phyloP scores from a whole-genome alignment of 106 monocot species.

The Gastrodia elata region DNA sequence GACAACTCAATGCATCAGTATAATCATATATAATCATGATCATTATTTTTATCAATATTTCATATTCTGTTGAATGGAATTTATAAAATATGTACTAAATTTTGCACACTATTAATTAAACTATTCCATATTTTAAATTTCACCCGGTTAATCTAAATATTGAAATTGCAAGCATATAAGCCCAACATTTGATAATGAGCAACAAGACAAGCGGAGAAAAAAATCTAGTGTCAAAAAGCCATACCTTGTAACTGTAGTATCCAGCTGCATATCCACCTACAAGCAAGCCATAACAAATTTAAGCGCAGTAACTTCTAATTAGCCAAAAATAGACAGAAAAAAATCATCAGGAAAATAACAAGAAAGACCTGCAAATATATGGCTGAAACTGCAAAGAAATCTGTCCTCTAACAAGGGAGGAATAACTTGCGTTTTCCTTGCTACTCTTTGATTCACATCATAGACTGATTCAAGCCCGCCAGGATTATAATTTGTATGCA shows the following conservation, averaged over 20 bases:
- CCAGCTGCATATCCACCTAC: constrained; percentile 99
- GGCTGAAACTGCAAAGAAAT: constrained; percentile 98
- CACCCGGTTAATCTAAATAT: background rate
- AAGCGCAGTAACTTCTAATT: background rate
- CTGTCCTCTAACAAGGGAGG: constrained; percentile 71
- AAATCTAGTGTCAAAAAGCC: background rate
- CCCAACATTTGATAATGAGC: background rate
- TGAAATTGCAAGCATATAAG: background rate
- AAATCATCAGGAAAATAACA: background rate
- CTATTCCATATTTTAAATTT: background rate
- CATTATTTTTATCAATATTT: too few species aligned
- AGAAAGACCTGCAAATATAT: constrained; percentile 85
- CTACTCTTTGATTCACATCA: constrained; percentile 79
- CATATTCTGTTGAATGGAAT: background rate
- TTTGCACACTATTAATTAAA: background rate
- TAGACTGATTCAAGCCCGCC: constrained; percentile 67
- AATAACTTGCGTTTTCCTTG: constrained; percentile 62
- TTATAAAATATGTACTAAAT: background rate
- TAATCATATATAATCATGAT: too few species aligned
- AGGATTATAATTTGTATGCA: constrained; percentile 71
- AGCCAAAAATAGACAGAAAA: background rate
- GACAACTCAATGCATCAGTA: too few species aligned
- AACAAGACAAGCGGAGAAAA: background rate
- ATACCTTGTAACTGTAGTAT: constrained; percentile 99
- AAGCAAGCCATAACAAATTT: constrained; percentile 9